Percentiles rank a stretch among this genome's conserved stretches.
These are phyloP conservation scores for Calonectria fujianensis DNA, from an alignment of 2,329 filamentous ascomycete genomes.

Conservation along the genomic window DNA sequence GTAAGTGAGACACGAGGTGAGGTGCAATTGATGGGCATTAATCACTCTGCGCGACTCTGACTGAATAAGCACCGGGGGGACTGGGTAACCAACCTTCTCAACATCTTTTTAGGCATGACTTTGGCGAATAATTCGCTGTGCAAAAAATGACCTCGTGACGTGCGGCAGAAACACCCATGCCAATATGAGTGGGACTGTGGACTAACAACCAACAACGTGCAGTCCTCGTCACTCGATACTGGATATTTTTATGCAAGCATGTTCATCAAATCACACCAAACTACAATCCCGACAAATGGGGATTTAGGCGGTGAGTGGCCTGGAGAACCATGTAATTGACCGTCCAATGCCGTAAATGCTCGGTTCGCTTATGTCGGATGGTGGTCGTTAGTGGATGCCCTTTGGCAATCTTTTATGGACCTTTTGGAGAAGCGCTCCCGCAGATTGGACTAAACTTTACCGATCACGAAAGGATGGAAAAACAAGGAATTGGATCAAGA, in stretches of 20 bases:
- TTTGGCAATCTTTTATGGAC: neutral
- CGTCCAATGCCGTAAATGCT: neutral
- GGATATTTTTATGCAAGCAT: neutral
- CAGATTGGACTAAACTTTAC: neutral
- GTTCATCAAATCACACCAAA: neutral
- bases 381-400: neutral
- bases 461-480: conserved; percentile 1
- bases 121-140: neutral
- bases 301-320: neutral
- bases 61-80: too few species aligned
- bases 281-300: neutral
- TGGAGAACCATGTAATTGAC: neutral
- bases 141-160: neutral
- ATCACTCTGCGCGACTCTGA: neutral
- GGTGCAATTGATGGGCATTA: neutral
- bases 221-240: neutral
- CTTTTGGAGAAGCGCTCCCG: neutral
- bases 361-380: neutral
- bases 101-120: too few species aligned
- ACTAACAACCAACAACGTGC: too few species aligned
- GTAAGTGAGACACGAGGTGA: neutral
- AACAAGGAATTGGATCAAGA: conserved; percentile 18
- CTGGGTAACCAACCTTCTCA: neutral
- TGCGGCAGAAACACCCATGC: neutral
- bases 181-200: neutral